A percentile compares a stretch with the other conserved stretches of the same genome.
phyloP scores from a whole-genome alignment of 148 eudicot genomes.

The Vaccinium myrtillus region DNA sequence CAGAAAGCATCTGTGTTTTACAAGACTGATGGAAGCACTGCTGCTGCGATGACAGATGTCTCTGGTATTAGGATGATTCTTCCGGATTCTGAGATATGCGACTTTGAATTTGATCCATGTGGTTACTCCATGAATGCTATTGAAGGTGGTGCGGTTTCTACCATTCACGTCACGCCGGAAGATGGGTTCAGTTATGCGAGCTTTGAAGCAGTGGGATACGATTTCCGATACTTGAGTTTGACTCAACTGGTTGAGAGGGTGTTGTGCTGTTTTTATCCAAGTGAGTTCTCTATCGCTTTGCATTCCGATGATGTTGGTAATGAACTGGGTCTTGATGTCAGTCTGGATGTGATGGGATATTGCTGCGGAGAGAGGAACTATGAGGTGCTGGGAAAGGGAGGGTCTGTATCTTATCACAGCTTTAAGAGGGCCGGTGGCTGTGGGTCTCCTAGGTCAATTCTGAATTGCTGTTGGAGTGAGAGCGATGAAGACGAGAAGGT shows the following conservation, averaged over 20 bases:
- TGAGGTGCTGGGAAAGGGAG: slow-evolving; percentile 41
- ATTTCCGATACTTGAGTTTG: slow-evolving; percentile 39
- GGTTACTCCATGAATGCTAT: slow-evolving; percentile 87
- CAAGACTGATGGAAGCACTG: slow-evolving; percentile 48
- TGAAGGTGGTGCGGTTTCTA: slow-evolving; percentile 62
- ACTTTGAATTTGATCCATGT: slow-evolving; percentile 80
- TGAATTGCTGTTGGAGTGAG: slow-evolving; percentile 39
- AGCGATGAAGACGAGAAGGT: slow-evolving; percentile 48
- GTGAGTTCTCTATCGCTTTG: slow-evolving; percentile 58
- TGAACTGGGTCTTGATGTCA: slow-evolving; percentile 13
- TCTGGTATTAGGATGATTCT: slow-evolving; percentile 73
- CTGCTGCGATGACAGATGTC: slow-evolving; percentile 52
- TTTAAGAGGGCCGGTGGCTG: slow-evolving; percentile 28
- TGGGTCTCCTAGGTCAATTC: slow-evolving; percentile 45
- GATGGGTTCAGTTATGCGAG: slow-evolving; percentile 87
- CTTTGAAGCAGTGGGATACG: slow-evolving; percentile 75
- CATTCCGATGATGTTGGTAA: slow-evolving; percentile 30
- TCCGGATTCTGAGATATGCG: slow-evolving; percentile 68
- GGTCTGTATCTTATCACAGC: slow-evolving; percentile 35
- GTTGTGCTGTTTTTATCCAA: slow-evolving; percentile 62
- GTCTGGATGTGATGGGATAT: slow-evolving; percentile 33
- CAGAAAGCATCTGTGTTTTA: slow-evolving; percentile 58
- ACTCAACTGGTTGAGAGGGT: slow-evolving; percentile 54
- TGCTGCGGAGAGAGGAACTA: slow-evolving; percentile 29
- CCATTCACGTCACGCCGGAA: slow-evolving; percentile 83